Evolutionary conservation across 2,329 filamentous ascomycete genomes (phyloP).

Genomic region (Didymella segeticola): DNA sequence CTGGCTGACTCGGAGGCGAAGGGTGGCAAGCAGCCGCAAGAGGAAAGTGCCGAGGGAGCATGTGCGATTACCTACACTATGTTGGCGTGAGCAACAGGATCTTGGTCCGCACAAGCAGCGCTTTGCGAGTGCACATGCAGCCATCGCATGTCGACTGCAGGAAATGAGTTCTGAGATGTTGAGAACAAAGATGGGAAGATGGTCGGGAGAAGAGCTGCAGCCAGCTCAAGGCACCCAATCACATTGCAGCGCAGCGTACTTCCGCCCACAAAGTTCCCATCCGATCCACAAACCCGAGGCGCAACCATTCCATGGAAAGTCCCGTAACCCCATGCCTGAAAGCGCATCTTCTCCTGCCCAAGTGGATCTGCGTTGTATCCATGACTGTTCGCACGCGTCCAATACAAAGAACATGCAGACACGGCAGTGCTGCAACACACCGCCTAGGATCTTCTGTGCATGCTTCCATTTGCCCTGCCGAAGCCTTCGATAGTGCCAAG

Average conservation of each 20-base stretch:
- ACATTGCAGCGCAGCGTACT: neutral
- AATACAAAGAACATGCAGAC: neutral
- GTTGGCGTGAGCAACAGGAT: neutral
- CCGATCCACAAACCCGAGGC: neutral
- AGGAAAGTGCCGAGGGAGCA: constrained; percentile 9
- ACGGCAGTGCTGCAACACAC: constrained; percentile 5
- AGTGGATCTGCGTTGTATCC: constrained; percentile 9
- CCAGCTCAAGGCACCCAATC: constrained; percentile 12
- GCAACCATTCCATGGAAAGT: constrained; percentile 6
- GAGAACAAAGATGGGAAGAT: no score
- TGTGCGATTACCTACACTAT: neutral
- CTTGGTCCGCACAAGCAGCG: neutral
- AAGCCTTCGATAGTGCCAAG: constrained; percentile 9
- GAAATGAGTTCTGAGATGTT: neutral
- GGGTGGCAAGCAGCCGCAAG: neutral
- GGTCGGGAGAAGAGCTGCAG: neutral
- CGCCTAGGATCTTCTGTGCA: constrained; percentile 12
- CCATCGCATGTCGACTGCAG: neutral
- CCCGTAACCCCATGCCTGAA: constrained; percentile 1
- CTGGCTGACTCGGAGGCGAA: neutral
- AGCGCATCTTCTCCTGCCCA: neutral
- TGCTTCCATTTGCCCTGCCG: constrained; percentile 6
- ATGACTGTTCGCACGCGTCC: neutral
- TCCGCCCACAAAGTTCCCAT: constrained; percentile 4
- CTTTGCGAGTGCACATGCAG: neutral